These are phyloP conservation scores for Chytridium lagenaria DNA, from an alignment of 371 early-diverging fungal genomes.

Conservation along the genomic window DNA sequence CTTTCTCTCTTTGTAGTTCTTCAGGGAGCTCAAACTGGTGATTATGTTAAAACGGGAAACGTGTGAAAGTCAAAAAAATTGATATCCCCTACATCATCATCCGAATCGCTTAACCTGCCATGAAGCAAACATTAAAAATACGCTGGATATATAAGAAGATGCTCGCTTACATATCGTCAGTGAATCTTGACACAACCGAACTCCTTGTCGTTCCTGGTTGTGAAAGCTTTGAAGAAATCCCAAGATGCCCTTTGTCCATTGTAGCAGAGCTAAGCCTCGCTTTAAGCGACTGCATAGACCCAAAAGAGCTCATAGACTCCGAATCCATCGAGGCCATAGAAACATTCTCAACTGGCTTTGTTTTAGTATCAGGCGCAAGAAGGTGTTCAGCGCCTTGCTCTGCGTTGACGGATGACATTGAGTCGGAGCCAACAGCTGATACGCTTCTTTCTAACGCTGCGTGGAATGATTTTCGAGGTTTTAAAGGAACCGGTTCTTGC, in stretches of 20 bases:
- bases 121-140: not conserved
- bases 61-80: not conserved
- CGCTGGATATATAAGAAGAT: not conserved
- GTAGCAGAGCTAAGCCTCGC: not conserved
- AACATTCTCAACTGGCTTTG: not conserved
- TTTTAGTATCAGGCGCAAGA: no score
- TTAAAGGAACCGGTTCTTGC: not conserved
- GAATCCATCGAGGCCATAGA: not conserved
- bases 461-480: not conserved
- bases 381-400: no score
- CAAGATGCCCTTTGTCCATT: not conserved
- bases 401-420: no score
- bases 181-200: not conserved
- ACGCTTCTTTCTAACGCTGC: no score
- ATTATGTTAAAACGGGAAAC: not conserved
- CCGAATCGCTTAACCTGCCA: not conserved
- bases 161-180: not conserved
- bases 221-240: not conserved
- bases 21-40: conserved; percentile 16
- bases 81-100: not conserved
- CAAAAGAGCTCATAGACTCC: not conserved
- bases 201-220: not conserved
- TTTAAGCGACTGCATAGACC: not conserved
- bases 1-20: conserved; percentile 14
- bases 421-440: no score